Conservation (phyloP, 805 yeast species). For the Yarrowia yakushimensis region DNA sequence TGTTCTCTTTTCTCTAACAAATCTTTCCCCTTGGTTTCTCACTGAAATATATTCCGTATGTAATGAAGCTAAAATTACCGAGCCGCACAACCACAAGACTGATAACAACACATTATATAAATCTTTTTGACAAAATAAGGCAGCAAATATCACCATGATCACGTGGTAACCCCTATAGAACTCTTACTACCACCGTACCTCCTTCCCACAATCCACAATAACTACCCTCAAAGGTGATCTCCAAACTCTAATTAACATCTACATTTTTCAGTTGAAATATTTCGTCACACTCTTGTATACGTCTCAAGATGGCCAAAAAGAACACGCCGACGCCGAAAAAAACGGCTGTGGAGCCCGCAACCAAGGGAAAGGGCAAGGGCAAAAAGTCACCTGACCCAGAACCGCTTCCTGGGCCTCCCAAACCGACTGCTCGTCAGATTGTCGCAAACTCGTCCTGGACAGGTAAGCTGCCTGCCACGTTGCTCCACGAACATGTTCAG, state of each 20-base stretch:
- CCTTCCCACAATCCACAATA: not conserved
- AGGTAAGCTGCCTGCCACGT: constrained; percentile 85
- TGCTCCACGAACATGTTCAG: constrained; percentile 83
- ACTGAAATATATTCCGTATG: too few relatives aligned
- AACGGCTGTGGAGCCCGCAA: not conserved
- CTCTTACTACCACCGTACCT: too few relatives aligned
- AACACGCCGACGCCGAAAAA: constrained; percentile 17
- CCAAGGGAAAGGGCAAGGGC: not conserved
- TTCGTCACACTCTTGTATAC: not conserved
- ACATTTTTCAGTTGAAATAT: not conserved
- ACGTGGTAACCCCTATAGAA: too few relatives aligned
- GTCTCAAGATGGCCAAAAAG: not conserved
- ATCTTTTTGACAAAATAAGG: too few relatives aligned
- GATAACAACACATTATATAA: too few relatives aligned
- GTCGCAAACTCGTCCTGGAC: constrained; percentile 83
- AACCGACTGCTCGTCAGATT: constrained; percentile 28
- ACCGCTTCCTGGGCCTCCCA: not conserved
- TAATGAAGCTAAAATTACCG: too few relatives aligned
- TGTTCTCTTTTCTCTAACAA: too few relatives aligned
- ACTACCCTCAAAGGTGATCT: too few relatives aligned
- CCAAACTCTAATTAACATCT: not conserved
- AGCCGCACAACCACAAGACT: too few relatives aligned
- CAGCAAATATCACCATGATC: not conserved
- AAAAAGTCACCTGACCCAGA: not conserved
- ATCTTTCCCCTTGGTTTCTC: too few relatives aligned